Evolutionary conservation across 1,139 yeast species (phyloP), one percentile per base, ranked within the genome.

Genomic region (Kurtzmaniella quercitrusa): DNA sequence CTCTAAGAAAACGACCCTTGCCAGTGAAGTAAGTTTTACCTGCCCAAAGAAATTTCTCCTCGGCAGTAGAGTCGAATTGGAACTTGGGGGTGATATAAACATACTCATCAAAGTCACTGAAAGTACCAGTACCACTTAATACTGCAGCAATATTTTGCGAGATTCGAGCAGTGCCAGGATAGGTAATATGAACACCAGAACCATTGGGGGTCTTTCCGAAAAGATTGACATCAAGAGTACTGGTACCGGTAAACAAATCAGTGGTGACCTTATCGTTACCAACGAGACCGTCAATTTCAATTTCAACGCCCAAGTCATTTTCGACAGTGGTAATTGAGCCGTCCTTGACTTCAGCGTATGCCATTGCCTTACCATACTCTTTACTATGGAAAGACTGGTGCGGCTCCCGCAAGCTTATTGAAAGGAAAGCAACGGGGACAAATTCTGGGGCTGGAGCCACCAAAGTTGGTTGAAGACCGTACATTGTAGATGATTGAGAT

Each of bases 1-100:
- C 75, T 56, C 80, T 70, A 36, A 73, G 55, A 51, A 79, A 78
- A 49, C 82, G 67, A 34, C 85, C 84, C 55, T 70, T 75, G 33
- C 82, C 84, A 36, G 76, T 39, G 42, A 78, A 63, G 47, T 66
- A 73, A 51, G 71, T 70, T 40, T 60, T 56, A 38, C 62, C 50
- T n/a, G 71, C 69, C 85, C 85, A 79, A 43, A 63, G 54, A 57
- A 68, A 74, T 52, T 69, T 70, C 9, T 60, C 66, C 41, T 65
- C 74, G 34, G 65, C 67, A 9, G 56, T 54, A 15, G 63, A 65
- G 49, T 69, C 77, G 36, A 77, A 56, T 39, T 50, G 50, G 48
- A 77, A 63, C n/a, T 49, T 54, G 25, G 82, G 80, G 54, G 65
- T 72, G 51, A 64, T 63, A 16, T 79, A 69, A 43, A 77, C 65